Conservation (phyloP, 768 basidiomycete species). For the Paxillus involutus region DNA sequence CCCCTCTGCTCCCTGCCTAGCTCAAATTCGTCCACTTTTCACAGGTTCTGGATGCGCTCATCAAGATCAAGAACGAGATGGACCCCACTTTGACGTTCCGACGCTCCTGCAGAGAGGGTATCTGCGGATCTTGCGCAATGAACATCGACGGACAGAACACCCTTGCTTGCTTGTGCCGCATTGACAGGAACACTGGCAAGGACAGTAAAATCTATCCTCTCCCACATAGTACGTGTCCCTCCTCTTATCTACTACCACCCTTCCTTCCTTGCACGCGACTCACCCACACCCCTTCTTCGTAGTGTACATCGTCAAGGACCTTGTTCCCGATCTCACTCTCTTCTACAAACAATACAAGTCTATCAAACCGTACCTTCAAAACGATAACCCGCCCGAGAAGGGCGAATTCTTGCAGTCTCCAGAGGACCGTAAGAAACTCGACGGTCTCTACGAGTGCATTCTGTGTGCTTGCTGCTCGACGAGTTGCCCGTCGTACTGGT, state of each 20-base stretch:
- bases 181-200: slow-evolving; percentile 72
- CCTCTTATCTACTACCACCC: background rate
- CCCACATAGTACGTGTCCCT: slow-evolving; percentile 79
- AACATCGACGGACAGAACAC: slow-evolving; percentile 99
- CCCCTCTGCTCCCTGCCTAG: background rate
- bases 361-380: slow-evolving; percentile 95
- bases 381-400: slow-evolving; percentile 83
- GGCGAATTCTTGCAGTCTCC: slow-evolving; percentile 88
- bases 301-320: slow-evolving; percentile 99
- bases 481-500: slow-evolving; percentile 98
- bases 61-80: slow-evolving; percentile 99
- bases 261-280: background rate
- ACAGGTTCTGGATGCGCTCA: slow-evolving; percentile 85
- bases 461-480: slow-evolving; percentile 98
- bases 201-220: slow-evolving; percentile 94
- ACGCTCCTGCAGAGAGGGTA: slow-evolving; percentile 89
- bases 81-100: slow-evolving; percentile 98
- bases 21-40: background rate
- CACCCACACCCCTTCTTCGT: background rate
- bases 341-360: slow-evolving; percentile 99
- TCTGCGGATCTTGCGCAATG: slow-evolving; percentile 99
- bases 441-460: slow-evolving; percentile 97
- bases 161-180: slow-evolving; percentile 93
- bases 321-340: slow-evolving; percentile 86
- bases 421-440: slow-evolving; percentile 93